These are phyloP conservation scores for Pterulicium gracile DNA, from an alignment of 1,284 basidiomycete species.

Conservation along the genomic window DNA sequence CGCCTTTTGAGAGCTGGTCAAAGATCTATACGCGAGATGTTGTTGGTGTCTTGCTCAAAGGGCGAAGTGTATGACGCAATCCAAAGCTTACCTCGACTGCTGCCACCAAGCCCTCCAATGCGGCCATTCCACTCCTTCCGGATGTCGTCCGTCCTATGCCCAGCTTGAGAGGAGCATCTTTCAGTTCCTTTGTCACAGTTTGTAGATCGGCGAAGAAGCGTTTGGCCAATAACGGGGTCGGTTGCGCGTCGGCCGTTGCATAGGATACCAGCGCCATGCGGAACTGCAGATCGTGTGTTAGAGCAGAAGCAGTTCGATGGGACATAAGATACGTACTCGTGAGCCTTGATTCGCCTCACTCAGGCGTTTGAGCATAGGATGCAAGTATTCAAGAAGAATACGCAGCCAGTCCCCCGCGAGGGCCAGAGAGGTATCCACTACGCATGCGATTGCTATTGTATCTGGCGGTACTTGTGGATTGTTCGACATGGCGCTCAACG, in stretches of 20 bases:
- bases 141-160: slow-evolving; percentile 46
- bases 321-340: slow-evolving; percentile 16
- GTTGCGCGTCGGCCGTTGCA: slow-evolving; percentile 28
- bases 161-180: slow-evolving; percentile 33
- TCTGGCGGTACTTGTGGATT: slow-evolving; percentile 11
- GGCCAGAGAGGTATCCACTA: slow-evolving; percentile 52
- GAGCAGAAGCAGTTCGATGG: slow-evolving; percentile 5
- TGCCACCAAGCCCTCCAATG: slow-evolving; percentile 60
- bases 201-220: slow-evolving; percentile 38
- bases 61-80: not conserved
- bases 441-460: slow-evolving; percentile 40
- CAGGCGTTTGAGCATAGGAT: slow-evolving; percentile 41
- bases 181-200: slow-evolving; percentile 32
- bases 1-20: slow-evolving; percentile 28
- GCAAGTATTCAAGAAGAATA: slow-evolving; percentile 38
- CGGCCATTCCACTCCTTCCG: slow-evolving; percentile 42
- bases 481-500: not conserved
- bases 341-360: slow-evolving; percentile 27
- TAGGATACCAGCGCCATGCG: slow-evolving; percentile 43
- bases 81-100: slow-evolving; percentile 52
- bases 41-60: not conserved
- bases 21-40: slow-evolving; percentile 41
- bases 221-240: slow-evolving; percentile 43
- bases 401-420: slow-evolving; percentile 43
- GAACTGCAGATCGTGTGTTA: slow-evolving; percentile 25